These are phyloP conservation scores for Plasmodium relictum DNA, from an alignment of 169 alveolate genomes.

Conservation along the genomic window DNA sequence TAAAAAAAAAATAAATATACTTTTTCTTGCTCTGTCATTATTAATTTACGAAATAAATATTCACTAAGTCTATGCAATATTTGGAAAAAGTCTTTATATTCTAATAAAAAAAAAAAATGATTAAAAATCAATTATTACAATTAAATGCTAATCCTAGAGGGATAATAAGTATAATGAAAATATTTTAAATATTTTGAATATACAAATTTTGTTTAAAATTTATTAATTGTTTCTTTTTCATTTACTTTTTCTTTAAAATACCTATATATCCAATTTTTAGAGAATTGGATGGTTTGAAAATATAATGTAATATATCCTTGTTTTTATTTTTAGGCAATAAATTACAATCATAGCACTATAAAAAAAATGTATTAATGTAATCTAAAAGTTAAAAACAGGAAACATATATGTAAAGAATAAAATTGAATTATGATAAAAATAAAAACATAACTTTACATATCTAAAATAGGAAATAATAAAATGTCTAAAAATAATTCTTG, in stretches of 20 bases:
- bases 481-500: neutral
- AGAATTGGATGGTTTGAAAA: conserved; percentile 37
- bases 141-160: too few relatives aligned
- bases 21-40: conserved; percentile 73
- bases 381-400: neutral
- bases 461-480: neutral
- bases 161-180: too few relatives aligned
- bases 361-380: conserved; percentile 3
- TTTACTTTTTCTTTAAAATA: neutral
- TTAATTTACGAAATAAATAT: conserved; percentile 65
- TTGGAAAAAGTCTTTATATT: conserved; percentile 60
- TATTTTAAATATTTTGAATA: too few relatives aligned
- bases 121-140: too few relatives aligned
- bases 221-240: neutral
- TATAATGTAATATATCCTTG: conserved; percentile 41
- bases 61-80: conserved; percentile 43
- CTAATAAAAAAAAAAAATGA: conserved; percentile 9
- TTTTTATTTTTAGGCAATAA: conserved; percentile 52
- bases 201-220: too few relatives aligned
- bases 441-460: neutral
- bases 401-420: neutral
- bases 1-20: neutral
- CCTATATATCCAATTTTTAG: conserved; percentile 41
- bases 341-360: conserved; percentile 63
- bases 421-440: neutral